Evolutionary conservation across 768 basidiomycete species (phyloP), one percentile per base, ranked within the genome.

Genomic region (Tephrocybe sp.): DNA sequence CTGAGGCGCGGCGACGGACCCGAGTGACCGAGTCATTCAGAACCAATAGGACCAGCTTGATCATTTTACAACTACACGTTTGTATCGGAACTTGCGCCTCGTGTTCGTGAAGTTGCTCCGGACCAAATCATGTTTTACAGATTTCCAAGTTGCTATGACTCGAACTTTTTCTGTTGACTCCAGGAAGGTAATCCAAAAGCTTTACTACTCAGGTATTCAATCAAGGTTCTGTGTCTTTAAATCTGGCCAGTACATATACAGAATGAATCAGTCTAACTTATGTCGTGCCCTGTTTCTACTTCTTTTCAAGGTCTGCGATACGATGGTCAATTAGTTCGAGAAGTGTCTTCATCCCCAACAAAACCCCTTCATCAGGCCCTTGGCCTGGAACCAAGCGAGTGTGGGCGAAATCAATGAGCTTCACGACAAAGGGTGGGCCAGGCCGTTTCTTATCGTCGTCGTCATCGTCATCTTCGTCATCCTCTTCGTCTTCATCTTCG

Each of bases 371-470:
- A 63, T 97, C 94, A 1, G 84, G 82, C 3, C 94, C 94, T 57
- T 81, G 59, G 0, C 87, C 91, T 0, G 82, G 78, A 6, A 67
- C 74, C 11, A 88, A 54, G 19, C 77, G 70, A 2, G 93, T 87
- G 65, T 98, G 95, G 6, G 94, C 94, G 64, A 99, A 97, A 70
- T 99, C 95, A 56, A 98, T 97, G 55, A 97, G 69, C 56, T 85
- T 86, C 52, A 97, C 74, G 12, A 75, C 71, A 54, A 78, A 86
- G 25, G 81, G 77, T 15, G 76, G 75, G 19, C 73, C 69, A 0
- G 68, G 68, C 8, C 69, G 71, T 2, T 66, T 64, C 1, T 64
- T 45, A 4, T 56, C 55, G 3, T 53, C 57, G 1, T 52, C 53
- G 1, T 56, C 57, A 3, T 50, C 54, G 1, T 58, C 54, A 13